Base-by-base conservation (phyloP, 345 rosid genomes). In the Pugionium dolabratum region DNA sequence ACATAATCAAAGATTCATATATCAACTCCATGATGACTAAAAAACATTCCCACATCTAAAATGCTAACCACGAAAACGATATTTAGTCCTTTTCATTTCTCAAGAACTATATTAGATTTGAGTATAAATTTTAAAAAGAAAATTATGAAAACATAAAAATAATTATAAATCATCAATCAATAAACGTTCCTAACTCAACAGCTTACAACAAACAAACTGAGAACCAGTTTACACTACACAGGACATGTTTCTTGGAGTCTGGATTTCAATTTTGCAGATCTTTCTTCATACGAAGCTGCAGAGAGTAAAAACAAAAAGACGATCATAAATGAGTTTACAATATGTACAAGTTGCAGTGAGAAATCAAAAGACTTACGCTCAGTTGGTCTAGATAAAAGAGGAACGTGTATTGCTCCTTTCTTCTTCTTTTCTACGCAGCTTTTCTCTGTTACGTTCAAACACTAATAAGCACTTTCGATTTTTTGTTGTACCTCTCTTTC, bases 281-380 rank as follows among this genome's bases (percentile, higher is more conserved):
- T 83, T 76, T 91, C 91, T 66, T 85, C 90, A 29, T 91, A 91
- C 1, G 98, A 85, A 59, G 96, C 98, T 91, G 83, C 45, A 47
- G 46, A 18, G 18, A 18, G 18, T 18, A 40, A 56, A 29, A 30
- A 7, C 34, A 34, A 43, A 34, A 4, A 10, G 56, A 65, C 43
- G 52, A n/a, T 64, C 66, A 48, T 47, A 59, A 1, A 36, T 41
- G 37, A 54, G 44, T 11, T 11, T 42, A 4, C 36, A 36, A 52
- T 45, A 0, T n/a, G 40, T 50, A 35, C 42, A 58, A 64, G 10
- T 72, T 64, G 54, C 46, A 50, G 36, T 29, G 61, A 43, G 8
- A 41, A 2, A 48, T 54, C 9, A 2, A 40, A 37, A 39, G 37
- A 83, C 96, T 83, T 82, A 86, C 97, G 96, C 80, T 89, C 97